A percentile compares a stretch with the other conserved stretches of the same genome.
Evolutionary conservation across 306 rosid genomes (phyloP).

Genomic region (Astragalus membranaceus): DNA sequence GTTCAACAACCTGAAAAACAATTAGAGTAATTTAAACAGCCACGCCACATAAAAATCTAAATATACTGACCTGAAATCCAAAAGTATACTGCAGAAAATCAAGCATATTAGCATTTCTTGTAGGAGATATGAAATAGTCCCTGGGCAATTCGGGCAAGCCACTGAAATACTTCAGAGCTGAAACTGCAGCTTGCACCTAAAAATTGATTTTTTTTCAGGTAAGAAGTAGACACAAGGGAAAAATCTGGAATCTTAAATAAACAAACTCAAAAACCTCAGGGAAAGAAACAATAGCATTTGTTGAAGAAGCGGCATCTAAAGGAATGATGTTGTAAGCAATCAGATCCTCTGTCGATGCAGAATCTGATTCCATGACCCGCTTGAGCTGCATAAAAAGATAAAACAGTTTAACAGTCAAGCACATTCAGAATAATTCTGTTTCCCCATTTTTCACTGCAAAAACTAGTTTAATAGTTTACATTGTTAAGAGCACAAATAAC

Average conservation of each 20-base stretch:
- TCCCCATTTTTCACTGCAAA: not conserved
- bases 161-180: slow-evolving; percentile 55
- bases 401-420: slow-evolving; percentile 8
- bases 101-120: slow-evolving; percentile 62
- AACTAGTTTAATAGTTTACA: not conserved
- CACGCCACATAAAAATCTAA: slow-evolving; percentile 3
- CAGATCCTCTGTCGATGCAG: slow-evolving; percentile 82
- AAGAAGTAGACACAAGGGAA: slow-evolving; percentile 3
- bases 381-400: slow-evolving; percentile 53
- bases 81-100: slow-evolving; percentile 80
- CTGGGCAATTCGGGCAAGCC: slow-evolving; percentile 73
- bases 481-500: slow-evolving; percentile 10
- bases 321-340: slow-evolving; percentile 92
- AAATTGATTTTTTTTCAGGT: slow-evolving; percentile 10
- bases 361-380: slow-evolving; percentile 74
- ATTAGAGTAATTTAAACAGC: not conserved
- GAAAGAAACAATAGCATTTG: slow-evolving; percentile 55
- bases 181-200: slow-evolving; percentile 85
- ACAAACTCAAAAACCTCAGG: slow-evolving; percentile 54
- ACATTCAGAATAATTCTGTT: not conserved
- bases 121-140: slow-evolving; percentile 41
- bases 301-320: slow-evolving; percentile 62
- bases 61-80: slow-evolving; percentile 78
- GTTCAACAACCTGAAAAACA: not conserved
- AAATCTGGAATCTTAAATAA: not conserved